Conservation (phyloP, 2,329 filamentous ascomycete species). For the Colletotrichum gigasporum region DNA sequence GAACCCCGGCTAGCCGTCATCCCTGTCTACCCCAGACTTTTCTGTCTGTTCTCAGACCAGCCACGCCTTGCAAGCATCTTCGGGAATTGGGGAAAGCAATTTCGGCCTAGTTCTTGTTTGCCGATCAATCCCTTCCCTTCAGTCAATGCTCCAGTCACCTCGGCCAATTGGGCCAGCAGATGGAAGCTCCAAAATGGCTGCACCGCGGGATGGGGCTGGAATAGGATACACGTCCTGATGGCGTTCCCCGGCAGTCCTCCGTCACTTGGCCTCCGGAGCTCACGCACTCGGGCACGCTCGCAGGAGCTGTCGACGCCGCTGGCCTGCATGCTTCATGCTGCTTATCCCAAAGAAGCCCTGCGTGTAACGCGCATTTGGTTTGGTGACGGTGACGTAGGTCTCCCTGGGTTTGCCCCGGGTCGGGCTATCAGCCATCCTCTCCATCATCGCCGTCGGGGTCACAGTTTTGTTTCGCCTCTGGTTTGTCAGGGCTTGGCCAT, state of each 20-base stretch:
- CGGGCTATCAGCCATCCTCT: slow-evolving; percentile 3
- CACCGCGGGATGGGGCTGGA: neutral
- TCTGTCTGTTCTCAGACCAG: slow-evolving; percentile 25
- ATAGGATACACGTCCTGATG: neutral
- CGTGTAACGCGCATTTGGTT: neutral
- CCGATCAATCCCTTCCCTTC: slow-evolving; percentile 5
- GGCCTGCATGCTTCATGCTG: slow-evolving; percentile 17
- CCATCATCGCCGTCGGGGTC: slow-evolving; percentile 11
- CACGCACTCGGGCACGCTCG: neutral
- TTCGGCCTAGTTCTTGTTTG: slow-evolving; percentile 6
- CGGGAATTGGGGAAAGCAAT: slow-evolving; percentile 26
- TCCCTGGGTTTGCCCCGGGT: slow-evolving; percentile 3
- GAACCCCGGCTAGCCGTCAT: neutral
- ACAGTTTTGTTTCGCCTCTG: slow-evolving; percentile 23
- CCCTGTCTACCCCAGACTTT: slow-evolving; percentile 33
- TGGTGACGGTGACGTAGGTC: slow-evolving; percentile 17
- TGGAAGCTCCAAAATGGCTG: neutral
- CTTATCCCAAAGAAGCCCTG: slow-evolving; percentile 2
- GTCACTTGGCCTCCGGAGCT: neutral
- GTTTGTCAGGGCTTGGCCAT: slow-evolving; percentile 28
- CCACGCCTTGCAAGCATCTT: slow-evolving; percentile 26
- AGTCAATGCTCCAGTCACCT: neutral
- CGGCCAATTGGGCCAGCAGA: neutral
- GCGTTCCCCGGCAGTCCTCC: neutral
- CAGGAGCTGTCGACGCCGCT: slow-evolving; percentile 7